These are phyloP conservation scores for Brassica balearica DNA, from an alignment of 441 rosid species.

Conservation along the genomic window DNA sequence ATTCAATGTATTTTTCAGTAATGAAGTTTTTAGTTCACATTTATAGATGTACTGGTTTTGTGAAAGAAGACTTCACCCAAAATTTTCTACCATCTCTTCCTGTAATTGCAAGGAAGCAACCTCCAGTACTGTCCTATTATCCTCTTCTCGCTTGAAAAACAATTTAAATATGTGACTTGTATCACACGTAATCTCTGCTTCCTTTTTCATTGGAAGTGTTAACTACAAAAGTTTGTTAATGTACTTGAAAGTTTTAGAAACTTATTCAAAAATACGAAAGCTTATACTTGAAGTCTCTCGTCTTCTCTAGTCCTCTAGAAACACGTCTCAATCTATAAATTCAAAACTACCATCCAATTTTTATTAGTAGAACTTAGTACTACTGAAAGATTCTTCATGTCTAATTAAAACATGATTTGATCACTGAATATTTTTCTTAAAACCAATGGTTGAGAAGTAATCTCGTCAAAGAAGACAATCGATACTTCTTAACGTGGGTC, in stretches of 20 bases:
- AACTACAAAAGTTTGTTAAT: conserved; percentile 6
- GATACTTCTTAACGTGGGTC: conserved; percentile 35
- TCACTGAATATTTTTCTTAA: neutral
- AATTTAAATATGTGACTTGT: conserved; percentile 32
- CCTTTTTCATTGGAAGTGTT: conserved; percentile 16
- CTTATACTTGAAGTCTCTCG: conserved; percentile 24
- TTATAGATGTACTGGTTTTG: neutral
- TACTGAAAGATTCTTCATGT: conserved; percentile 9
- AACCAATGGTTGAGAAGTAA: conserved; percentile 15
- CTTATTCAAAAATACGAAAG: conserved; percentile 3
- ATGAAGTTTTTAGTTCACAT: neutral
- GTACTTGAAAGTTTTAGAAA: neutral
- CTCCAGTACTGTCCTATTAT: conserved; percentile 9
- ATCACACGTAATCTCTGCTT: conserved; percentile 12
- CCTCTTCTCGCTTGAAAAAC: conserved; percentile 19
- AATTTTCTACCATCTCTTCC: neutral
- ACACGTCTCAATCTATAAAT: conserved; percentile 25
- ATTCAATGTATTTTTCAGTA: neutral
- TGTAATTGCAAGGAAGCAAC: conserved; percentile 34
- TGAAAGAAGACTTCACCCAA: neutral
- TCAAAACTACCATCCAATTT: conserved; percentile 1
- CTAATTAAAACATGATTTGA: conserved; percentile 7
- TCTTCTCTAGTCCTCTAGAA: conserved; percentile 7
- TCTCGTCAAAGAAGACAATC: conserved; percentile 36
- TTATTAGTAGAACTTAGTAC: conserved; percentile 1